Evolutionary conservation across 1,284 basidiomycete species (phyloP).

Genomic region (Ganoderma multipileum): DNA sequence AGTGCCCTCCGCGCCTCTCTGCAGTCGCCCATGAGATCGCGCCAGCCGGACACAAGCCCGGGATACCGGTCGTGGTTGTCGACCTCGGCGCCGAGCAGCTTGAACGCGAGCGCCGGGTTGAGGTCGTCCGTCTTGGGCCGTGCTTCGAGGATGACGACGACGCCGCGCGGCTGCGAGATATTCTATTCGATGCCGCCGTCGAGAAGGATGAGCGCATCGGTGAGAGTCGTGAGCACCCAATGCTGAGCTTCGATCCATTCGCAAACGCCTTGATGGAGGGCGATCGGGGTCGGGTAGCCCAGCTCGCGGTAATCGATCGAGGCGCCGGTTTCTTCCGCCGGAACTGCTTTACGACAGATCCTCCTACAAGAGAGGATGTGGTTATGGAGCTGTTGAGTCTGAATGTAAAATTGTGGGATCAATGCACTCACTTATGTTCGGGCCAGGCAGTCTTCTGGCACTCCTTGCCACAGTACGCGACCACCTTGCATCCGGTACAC

Average conservation of each 20-base stretch:
- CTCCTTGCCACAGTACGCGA: constrained; percentile 17
- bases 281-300: neutral
- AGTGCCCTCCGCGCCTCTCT: neutral
- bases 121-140: neutral
- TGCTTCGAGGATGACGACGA: constrained; percentile 6
- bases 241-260: constrained; percentile 5
- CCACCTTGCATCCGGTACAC: constrained; percentile 13
- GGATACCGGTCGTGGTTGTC: constrained; percentile 1
- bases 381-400: neutral
- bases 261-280: neutral
- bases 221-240: neutral
- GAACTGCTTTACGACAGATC: neutral
- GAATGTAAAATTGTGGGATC: neutral
- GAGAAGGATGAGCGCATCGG: constrained; percentile 2
- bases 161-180: neutral
- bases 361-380: neutral
- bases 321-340: neutral
- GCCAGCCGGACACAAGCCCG: constrained; percentile 7
- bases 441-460: constrained; percentile 18
- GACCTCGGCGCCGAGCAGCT: neutral
- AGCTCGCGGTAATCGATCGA: neutral
- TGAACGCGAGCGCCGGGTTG: neutral
- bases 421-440: neutral
- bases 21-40: neutral
- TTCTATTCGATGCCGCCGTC: constrained; percentile 12